These are phyloP conservation scores for Tylopilus sp. DNA, from an alignment of 768 basidiomycete genomes.

Conservation along the genomic window DNA sequence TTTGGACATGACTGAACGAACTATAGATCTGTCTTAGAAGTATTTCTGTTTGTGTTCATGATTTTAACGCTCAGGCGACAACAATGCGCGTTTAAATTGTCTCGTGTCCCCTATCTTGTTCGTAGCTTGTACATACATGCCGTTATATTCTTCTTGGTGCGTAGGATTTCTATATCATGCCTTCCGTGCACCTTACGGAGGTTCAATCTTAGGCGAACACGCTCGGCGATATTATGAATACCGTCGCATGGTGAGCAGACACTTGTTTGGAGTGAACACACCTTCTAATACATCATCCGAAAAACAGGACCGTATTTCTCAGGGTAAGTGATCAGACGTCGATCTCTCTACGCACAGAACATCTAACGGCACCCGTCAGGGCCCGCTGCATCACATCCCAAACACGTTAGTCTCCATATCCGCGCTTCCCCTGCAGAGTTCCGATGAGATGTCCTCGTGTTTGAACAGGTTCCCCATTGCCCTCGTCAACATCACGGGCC, in stretches of 20 bases:
- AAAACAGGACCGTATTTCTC: not conserved
- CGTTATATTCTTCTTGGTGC: not conserved
- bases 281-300: not conserved
- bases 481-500: conserved; percentile 1
- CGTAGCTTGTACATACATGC: not conserved
- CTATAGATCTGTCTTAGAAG: not conserved
- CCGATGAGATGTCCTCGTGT: not conserved
- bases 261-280: not conserved
- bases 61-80: not conserved
- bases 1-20: not conserved
- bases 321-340: not conserved
- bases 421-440: not conserved
- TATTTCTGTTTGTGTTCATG: not conserved
- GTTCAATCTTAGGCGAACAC: not conserved
- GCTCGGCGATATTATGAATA: not conserved
- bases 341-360: not conserved
- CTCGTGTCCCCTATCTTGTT: not conserved
- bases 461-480: not conserved
- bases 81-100: not conserved
- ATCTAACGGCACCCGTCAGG: not conserved
- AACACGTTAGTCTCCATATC: not conserved
- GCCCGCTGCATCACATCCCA: not conserved
- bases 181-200: not conserved
- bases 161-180: not conserved
- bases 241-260: not conserved